Evolutionary conservation across 108 stramenopile genomes (phyloP).

Genomic region (Asterionellopsis glacialis): DNA sequence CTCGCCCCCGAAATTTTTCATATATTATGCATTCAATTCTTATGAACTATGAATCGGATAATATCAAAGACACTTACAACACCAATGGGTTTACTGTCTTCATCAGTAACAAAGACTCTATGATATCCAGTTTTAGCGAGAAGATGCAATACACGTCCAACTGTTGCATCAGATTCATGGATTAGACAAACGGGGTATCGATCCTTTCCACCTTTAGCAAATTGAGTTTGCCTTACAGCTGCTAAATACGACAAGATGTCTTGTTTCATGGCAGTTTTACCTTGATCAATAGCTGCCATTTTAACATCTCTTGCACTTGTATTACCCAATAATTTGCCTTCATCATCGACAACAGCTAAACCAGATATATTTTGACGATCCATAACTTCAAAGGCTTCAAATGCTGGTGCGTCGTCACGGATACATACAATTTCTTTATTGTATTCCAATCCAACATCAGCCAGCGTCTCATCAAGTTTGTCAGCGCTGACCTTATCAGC

Average conservation of each 20-base stretch:
- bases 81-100: slow-evolving; percentile 38
- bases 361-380: slow-evolving; percentile 38
- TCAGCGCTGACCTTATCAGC: neutral
- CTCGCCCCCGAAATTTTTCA: too few relatives aligned
- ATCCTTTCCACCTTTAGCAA: slow-evolving; percentile 20
- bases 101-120: slow-evolving; percentile 46
- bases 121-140: slow-evolving; percentile 50
- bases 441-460: slow-evolving; percentile 1
- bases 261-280: slow-evolving; percentile 29
- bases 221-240: slow-evolving; percentile 34
- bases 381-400: slow-evolving; percentile 41
- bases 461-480: neutral
- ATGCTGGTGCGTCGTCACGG: slow-evolving; percentile 24
- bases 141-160: slow-evolving; percentile 38
- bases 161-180: slow-evolving; percentile 14
- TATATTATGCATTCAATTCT: too few relatives aligned
- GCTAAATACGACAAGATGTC: slow-evolving; percentile 44
- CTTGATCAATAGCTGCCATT: slow-evolving; percentile 37
- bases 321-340: slow-evolving; percentile 40
- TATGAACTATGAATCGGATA: neutral
- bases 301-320: slow-evolving; percentile 47
- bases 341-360: slow-evolving; percentile 43
- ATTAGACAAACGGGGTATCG: slow-evolving; percentile 30
- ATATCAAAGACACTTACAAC: slow-evolving; percentile 16
- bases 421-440: neutral